phyloP scores from a whole-genome alignment of 306 rosid species.

The Purshia tridentata region DNA sequence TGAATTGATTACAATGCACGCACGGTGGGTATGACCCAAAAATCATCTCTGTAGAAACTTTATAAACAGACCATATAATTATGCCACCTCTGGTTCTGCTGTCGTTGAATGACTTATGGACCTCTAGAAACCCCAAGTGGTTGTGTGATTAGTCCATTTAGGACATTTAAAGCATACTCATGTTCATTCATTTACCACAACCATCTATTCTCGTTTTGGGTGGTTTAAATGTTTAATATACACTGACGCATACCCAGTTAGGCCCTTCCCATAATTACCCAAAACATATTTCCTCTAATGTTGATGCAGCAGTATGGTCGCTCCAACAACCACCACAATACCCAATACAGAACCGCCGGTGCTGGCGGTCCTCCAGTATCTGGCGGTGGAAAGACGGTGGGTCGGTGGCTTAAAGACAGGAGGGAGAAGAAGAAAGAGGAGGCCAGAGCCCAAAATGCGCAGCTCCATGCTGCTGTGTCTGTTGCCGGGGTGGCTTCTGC shows the following conservation, averaged over 20 bases:
- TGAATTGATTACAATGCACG: not conserved
- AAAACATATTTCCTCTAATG: not conserved
- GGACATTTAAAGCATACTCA: too few relatives aligned
- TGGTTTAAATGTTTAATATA: constrained; percentile 1
- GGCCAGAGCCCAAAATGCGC: constrained; percentile 77
- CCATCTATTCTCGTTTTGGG: constrained; percentile 1
- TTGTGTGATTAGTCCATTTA: constrained; percentile 18
- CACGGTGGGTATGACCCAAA: constrained; percentile 1
- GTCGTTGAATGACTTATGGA: constrained; percentile 22
- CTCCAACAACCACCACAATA: constrained; percentile 32
- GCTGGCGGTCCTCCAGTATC: constrained; percentile 19
- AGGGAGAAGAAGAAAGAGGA: constrained; percentile 94
- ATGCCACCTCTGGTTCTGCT: not conserved
- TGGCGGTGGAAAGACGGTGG: constrained; percentile 71
- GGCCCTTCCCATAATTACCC: not conserved
- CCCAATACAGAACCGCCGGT: constrained; percentile 37
- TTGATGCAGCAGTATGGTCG: constrained; percentile 69
- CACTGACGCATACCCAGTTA: not conserved
- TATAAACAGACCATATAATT: not conserved
- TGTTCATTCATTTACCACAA: not conserved
- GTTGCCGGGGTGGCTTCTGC: constrained; percentile 93
- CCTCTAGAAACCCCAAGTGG: constrained; percentile 11
- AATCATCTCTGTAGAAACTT: not conserved
- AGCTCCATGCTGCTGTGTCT: constrained; percentile 83
- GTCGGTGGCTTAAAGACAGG: constrained; percentile 92